phyloP scores from a whole-genome alignment of 129 eudicot species.

The Flaveria robusta region DNA sequence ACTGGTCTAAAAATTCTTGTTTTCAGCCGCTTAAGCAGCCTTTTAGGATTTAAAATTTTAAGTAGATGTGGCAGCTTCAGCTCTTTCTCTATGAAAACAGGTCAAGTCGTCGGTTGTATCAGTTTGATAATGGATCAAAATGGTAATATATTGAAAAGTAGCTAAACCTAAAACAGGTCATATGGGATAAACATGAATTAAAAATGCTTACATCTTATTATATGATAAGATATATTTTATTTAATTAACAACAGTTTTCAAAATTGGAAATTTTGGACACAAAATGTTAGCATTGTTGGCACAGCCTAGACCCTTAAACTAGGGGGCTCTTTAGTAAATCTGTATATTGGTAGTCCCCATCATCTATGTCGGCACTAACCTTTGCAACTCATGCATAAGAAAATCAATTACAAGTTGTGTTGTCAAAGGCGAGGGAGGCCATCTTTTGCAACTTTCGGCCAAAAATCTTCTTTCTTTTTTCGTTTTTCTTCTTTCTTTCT shows the following conservation, averaged over 20 bases:
- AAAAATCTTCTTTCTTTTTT: too few species aligned
- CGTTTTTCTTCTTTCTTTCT: too few species aligned
- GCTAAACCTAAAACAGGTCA: neutral
- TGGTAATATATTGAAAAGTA: neutral
- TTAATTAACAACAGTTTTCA: neutral
- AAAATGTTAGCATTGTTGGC: neutral
- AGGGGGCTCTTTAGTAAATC: neutral
- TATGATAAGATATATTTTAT: neutral
- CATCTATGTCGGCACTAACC: neutral
- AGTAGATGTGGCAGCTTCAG: neutral
- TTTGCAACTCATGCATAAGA: neutral
- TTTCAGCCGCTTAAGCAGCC: neutral
- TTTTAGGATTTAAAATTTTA: neutral
- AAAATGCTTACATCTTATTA: neutral
- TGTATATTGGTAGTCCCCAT: neutral
- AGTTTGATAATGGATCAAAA: neutral
- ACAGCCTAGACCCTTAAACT: neutral
- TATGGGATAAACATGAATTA: neutral
- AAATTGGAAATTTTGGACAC: neutral
- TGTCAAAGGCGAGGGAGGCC: too few species aligned
- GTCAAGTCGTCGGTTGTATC: neutral
- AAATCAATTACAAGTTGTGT: neutral
- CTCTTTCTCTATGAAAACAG: neutral
- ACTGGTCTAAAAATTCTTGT: slow-evolving; percentile 21
- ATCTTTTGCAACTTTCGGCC: too few species aligned